Percentiles rank a stretch among this genome's conserved stretches.
phyloP scores from a whole-genome alignment of 2,329 filamentous ascomycete species.

The Penicillium sp. region DNA sequence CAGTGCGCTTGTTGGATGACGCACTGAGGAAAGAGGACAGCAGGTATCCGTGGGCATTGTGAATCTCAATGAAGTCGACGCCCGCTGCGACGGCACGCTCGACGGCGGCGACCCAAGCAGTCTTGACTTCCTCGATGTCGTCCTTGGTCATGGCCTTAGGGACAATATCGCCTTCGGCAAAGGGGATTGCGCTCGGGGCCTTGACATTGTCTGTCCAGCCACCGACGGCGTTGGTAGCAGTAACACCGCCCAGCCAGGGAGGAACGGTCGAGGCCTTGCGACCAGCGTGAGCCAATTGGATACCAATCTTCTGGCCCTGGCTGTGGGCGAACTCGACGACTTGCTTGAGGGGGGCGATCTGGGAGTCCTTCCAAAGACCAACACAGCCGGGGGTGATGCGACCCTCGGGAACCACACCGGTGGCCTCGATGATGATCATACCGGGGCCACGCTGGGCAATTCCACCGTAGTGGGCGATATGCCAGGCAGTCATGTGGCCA shows the following conservation, averaged over 20 bases:
- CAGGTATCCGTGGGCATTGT: constrained; percentile 79
- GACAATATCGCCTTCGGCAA: constrained; percentile 61
- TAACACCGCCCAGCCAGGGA: constrained; percentile 49
- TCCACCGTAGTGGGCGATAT: constrained; percentile 80
- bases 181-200: constrained; percentile 66
- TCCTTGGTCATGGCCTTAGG: constrained; percentile 71
- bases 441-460: constrained; percentile 78
- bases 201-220: constrained; percentile 61
- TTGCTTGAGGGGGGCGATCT: constrained; percentile 70
- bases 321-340: constrained; percentile 80
- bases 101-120: constrained; percentile 63
- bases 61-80: constrained; percentile 78
- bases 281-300: constrained; percentile 84
- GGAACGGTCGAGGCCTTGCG: constrained; percentile 63
- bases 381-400: constrained; percentile 70
- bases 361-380: constrained; percentile 81
- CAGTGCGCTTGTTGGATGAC: constrained; percentile 69
- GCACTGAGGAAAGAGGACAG: constrained; percentile 72
- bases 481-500: constrained; percentile 78
- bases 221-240: constrained; percentile 56
- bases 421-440: constrained; percentile 78
- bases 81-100: constrained; percentile 69
- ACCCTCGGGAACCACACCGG: constrained; percentile 73
- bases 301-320: constrained; percentile 75
- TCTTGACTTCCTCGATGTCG: constrained; percentile 70